Conservation (phyloP, 2,329 filamentous ascomycete genomes). For the Cladosporium oxysporum region DNA sequence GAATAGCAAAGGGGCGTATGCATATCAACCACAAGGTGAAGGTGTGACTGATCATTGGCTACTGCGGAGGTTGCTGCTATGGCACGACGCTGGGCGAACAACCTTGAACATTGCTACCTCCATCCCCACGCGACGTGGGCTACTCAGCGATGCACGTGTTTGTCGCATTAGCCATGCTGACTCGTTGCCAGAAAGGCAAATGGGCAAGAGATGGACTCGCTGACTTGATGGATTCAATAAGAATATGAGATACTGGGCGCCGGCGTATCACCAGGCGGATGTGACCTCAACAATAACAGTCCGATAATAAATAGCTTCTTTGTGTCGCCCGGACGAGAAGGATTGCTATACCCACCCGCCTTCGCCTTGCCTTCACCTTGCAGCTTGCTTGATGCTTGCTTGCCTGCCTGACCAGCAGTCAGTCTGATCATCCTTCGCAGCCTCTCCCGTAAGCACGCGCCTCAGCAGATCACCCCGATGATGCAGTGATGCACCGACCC, state of each 20-base stretch:
- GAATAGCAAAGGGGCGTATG: background rate
- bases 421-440: conserved; percentile 5
- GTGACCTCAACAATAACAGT: conserved; percentile 9
- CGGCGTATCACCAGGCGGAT: background rate
- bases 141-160: conserved; percentile 13
- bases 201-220: background rate
- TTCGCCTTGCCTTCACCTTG: background rate
- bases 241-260: background rate
- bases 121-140: background rate
- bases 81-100: background rate
- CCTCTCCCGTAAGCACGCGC: conserved; percentile 16
- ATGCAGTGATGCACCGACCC: background rate
- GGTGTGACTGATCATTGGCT: conserved; percentile 13
- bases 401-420: background rate
- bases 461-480: background rate
- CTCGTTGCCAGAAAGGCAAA: background rate
- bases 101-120: background rate
- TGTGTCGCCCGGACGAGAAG: conserved; percentile 11
- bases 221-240: conserved; percentile 2
- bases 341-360: background rate
- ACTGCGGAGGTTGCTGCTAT: background rate
- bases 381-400: background rate
- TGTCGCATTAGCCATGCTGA: background rate
- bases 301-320: conserved; percentile 16
- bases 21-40: background rate